Conservation (phyloP, 257 asterid genomes). For the Ophiorrhiza pumila region DNA sequence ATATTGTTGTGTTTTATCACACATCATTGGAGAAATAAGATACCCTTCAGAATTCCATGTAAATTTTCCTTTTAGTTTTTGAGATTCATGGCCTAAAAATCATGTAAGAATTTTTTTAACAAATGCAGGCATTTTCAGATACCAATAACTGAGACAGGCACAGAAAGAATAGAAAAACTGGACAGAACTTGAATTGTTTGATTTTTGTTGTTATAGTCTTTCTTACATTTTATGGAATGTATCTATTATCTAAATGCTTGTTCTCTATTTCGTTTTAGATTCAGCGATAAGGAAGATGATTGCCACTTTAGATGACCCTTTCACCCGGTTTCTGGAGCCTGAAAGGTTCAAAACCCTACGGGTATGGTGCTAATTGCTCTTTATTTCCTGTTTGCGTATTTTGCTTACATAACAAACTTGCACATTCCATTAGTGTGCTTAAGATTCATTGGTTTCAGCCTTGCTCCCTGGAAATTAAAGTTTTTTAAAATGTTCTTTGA, state of each 20-base stretch:
- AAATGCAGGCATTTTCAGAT: background rate
- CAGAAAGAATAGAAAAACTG: background rate
- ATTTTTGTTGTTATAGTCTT: background rate
- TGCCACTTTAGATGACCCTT: slow-evolving; percentile 91
- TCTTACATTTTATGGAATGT: background rate
- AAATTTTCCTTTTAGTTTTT: background rate
- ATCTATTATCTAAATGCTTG: slow-evolving; percentile 9
- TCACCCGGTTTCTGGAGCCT: slow-evolving; percentile 97
- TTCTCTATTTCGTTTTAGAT: slow-evolving; percentile 45
- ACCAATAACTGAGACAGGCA: background rate
- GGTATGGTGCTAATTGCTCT: slow-evolving; percentile 50
- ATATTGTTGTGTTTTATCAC: background rate
- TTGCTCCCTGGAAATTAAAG: slow-evolving; percentile 23
- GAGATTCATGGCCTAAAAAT: background rate
- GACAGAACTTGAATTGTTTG: background rate
- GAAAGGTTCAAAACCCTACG: slow-evolving; percentile 78
- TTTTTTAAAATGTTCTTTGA: slow-evolving; percentile 49
- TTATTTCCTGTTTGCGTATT: slow-evolving; percentile 13
- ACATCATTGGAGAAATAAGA: background rate
- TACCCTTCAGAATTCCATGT: too few relatives aligned
- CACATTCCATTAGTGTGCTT: background rate
- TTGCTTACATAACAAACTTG: background rate
- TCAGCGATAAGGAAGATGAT: slow-evolving; percentile 91
- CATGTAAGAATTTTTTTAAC: background rate
- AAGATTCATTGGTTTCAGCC: slow-evolving; percentile 14